Conservation (phyloP, 2,329 filamentous ascomycete genomes). For the Paracorniculantispora psalliotae region DNA sequence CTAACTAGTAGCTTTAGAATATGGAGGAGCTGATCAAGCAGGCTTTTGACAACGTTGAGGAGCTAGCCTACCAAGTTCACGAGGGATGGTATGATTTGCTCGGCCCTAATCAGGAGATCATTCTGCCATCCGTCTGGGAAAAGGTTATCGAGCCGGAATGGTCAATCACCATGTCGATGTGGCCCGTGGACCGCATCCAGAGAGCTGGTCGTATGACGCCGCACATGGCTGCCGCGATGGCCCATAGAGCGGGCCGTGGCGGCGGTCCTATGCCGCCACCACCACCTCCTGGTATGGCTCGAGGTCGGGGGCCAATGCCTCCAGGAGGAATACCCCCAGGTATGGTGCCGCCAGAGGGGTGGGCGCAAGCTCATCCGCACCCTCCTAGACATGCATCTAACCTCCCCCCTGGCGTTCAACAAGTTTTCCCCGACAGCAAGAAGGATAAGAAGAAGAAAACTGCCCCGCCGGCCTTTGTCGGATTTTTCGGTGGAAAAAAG, state of each 20-base stretch:
- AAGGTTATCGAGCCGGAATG: constrained; percentile 71
- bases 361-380: constrained; percentile 14
- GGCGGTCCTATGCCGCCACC: not conserved
- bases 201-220: not conserved
- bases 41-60: constrained; percentile 73
- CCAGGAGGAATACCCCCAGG: constrained; percentile 17
- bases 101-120: constrained; percentile 75
- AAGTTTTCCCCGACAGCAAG: constrained; percentile 20
- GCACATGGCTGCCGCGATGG: constrained; percentile 10
- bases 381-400: not conserved
- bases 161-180: constrained; percentile 52
- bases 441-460: constrained; percentile 22
- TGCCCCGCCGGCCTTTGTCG: constrained; percentile 17
- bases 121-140: constrained; percentile 74
- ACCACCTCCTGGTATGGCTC: not conserved
- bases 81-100: constrained; percentile 77
- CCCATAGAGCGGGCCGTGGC: not conserved
- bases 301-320: constrained; percentile 13
- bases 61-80: constrained; percentile 69
- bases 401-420: constrained; percentile 19
- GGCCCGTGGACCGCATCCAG: constrained; percentile 42
- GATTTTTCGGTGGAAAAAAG: constrained; percentile 26
- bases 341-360: constrained; percentile 20
- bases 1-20: constrained; percentile 45
- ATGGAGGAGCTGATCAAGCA: constrained; percentile 86